Conservation (phyloP, 768 basidiomycete species). For the Mycena filopes region DNA sequence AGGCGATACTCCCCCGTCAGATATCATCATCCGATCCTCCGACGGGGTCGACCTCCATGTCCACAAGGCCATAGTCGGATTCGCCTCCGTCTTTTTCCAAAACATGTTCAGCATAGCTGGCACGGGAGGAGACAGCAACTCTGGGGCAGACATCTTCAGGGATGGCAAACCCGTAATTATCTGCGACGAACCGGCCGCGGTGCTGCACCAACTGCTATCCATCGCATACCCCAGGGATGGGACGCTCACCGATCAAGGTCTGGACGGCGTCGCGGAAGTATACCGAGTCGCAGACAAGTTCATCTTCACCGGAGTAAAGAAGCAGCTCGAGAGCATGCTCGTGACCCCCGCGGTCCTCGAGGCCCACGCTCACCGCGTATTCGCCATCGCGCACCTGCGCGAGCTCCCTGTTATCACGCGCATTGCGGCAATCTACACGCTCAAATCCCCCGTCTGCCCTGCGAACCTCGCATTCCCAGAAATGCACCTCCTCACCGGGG, state of each 20-base stretch:
- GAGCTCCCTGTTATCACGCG: background rate
- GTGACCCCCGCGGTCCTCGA: background rate
- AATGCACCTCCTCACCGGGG: conserved; percentile 2
- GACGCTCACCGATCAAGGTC: background rate
- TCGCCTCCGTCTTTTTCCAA: background rate
- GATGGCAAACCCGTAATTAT: conserved; percentile 5
- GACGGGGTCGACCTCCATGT: conserved; percentile 14
- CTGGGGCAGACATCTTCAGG: background rate
- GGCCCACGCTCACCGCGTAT: conserved; percentile 18
- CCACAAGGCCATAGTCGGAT: background rate
- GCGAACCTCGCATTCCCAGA: conserved; percentile 1
- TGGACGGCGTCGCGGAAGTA: conserved; percentile 2
- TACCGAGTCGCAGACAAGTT: conserved; percentile 18
- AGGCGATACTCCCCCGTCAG: background rate
- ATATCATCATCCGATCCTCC: conserved; percentile 8
- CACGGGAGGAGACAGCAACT: background rate
- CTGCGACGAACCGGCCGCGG: background rate
- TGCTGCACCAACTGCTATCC: conserved; percentile 10
- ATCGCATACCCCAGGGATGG: background rate
- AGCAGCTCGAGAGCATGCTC: conserved; percentile 10
- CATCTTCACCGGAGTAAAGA: background rate
- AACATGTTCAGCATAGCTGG: background rate
- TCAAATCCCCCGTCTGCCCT: background rate
- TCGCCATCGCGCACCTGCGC: conserved; percentile 17
- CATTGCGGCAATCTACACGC: conserved; percentile 11